phyloP scores from a whole-genome alignment of 305 asterid genomes.

The Solanum chacoense region DNA sequence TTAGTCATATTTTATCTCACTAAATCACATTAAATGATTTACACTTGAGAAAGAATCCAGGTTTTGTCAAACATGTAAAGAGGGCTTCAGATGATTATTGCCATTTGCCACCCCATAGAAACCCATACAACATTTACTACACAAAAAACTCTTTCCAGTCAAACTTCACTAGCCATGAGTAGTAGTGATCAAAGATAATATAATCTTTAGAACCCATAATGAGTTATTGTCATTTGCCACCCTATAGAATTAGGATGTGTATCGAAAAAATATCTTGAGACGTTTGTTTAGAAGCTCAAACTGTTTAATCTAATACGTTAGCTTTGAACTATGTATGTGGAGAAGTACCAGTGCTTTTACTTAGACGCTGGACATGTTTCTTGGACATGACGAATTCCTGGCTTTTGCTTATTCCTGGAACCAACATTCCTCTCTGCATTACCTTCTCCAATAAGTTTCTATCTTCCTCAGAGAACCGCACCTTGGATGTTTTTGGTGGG shows the following conservation, averaged over 20 bases:
- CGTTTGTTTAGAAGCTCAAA: constrained; percentile 22
- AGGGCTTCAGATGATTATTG: background rate
- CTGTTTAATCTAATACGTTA: constrained; percentile 46
- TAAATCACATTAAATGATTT: background rate
- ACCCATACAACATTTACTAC: background rate
- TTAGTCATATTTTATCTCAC: background rate
- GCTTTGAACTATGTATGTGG: constrained; percentile 40
- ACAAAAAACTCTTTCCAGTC: background rate
- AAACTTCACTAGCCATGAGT: background rate
- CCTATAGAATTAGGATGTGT: background rate
- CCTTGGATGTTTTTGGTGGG: background rate
- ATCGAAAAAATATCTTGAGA: background rate
- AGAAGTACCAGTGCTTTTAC: constrained; percentile 77
- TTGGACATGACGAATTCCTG: constrained; percentile 54
- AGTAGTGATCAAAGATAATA: background rate
- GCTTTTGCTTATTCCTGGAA: constrained; percentile 67
- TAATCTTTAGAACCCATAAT: background rate
- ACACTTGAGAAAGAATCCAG: background rate
- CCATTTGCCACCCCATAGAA: background rate
- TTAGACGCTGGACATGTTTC: constrained; percentile 38
- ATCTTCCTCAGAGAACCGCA: constrained; percentile 50
- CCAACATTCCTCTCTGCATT: constrained; percentile 37
- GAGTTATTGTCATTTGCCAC: background rate
- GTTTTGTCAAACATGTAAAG: background rate
- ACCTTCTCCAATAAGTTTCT: constrained; percentile 50